These are phyloP conservation scores for Vanrija sp. DNA, from an alignment of 1,284 basidiomycete species.

Conservation along the genomic window DNA sequence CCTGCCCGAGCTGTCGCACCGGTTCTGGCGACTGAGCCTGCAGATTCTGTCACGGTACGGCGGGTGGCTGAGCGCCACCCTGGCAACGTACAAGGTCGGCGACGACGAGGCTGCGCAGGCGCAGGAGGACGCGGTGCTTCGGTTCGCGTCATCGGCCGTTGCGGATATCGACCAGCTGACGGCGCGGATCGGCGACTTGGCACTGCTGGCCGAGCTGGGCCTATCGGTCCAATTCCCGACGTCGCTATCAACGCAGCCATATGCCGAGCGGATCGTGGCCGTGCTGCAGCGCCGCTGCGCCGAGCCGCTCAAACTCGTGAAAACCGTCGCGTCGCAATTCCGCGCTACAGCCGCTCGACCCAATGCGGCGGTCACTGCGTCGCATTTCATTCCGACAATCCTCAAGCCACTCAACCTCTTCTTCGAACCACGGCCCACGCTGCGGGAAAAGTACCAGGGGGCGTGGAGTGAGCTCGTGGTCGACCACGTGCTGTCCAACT, in stretches of 20 bases:
- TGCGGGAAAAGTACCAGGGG: constrained; percentile 58
- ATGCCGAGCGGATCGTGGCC: constrained; percentile 62
- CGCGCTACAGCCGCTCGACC: constrained; percentile 49
- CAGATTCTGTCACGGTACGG: constrained; percentile 77
- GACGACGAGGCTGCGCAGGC: constrained; percentile 51
- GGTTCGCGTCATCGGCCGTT: constrained; percentile 30
- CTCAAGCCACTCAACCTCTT: constrained; percentile 76
- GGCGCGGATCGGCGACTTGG: constrained; percentile 7
- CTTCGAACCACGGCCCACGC: constrained; percentile 58
- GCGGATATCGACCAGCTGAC: constrained; percentile 32
- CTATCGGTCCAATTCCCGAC: constrained; percentile 6
- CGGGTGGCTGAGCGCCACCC: constrained; percentile 60
- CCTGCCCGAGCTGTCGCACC: constrained; percentile 70
- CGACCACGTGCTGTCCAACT: constrained; percentile 63
- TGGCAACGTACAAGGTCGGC: constrained; percentile 47
- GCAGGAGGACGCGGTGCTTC: constrained; percentile 51
- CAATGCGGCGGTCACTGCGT: constrained; percentile 61
- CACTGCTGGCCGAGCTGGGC: constrained; percentile 5
- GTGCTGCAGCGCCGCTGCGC: constrained; percentile 73
- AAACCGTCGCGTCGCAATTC: constrained; percentile 80
- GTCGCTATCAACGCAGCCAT: constrained; percentile 16
- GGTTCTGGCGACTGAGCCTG: constrained; percentile 82
- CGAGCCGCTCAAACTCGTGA: constrained; percentile 79
- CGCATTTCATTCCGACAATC: constrained; percentile 76
- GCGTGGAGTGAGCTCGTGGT: constrained; percentile 65